Base-by-base conservation (phyloP, 305 asterid genomes). In the Fraxinus sp. region DNA sequence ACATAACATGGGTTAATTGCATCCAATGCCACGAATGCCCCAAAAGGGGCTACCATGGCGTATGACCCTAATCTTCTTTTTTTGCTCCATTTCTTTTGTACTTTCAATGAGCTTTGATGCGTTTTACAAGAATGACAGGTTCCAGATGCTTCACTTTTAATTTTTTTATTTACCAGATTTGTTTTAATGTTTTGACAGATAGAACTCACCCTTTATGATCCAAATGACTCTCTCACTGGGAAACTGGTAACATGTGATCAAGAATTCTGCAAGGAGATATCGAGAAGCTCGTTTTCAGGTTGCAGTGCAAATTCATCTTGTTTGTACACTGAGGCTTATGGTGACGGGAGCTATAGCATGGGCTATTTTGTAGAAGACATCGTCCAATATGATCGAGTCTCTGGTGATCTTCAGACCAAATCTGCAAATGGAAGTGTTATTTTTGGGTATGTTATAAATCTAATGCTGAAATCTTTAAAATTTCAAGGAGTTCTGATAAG, bases 1-100 rank as follows among this genome's bases (percentile, higher is more conserved):
- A 94, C 87, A 93, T 96, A 84, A 94, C 94, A 87, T 96, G 99
- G 98, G 94, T 96, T 82, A 95, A 94, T 91, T 96, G 99, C 87
- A 87, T 94, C 80, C 95, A 92, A 85, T 96, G 99, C 90, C 93
- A 13, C 20, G 90, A 91, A 79, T 96, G 99, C 87, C 98, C 99
- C 46, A 83, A 85, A 78, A 92, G 92, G 87, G 99, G 99, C 84
- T 96, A 94, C 89, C 97, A 84, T 86, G 99, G 90, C 79, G 99
- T 96, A 96, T 81, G 98, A 79, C 77, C 79, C 90, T 84, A 66
- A 70, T 78, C 68, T 4, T 82, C 26, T 77, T 80, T 80, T 80
- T 78, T 81, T 85, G 36, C 32, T 81, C 36, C 24, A 43, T 79
- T 35, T 70, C 81, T 80, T 62, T 57, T 66, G 10, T 37, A 78